phyloP scores from a whole-genome alignment of 2,329 filamentous ascomycete genomes.

The Clarireedia hainanense region DNA sequence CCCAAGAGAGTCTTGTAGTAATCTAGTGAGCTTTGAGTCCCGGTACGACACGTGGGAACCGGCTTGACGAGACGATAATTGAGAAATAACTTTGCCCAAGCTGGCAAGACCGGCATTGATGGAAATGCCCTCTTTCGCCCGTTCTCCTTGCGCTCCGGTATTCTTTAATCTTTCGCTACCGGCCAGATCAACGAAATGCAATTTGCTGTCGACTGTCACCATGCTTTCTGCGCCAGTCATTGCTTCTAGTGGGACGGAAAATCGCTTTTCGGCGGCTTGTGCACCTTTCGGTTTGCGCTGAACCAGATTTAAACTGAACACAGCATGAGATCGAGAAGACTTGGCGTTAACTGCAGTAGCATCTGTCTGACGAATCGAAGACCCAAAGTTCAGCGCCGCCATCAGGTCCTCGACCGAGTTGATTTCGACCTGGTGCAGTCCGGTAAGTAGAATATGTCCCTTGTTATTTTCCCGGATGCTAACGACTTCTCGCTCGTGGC shows the following conservation, averaged over 20 bases:
- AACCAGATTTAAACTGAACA: constrained; percentile 90
- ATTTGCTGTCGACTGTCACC: constrained; percentile 92
- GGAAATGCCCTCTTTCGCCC: constrained; percentile 92
- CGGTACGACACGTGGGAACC: constrained; percentile 94
- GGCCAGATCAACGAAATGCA: constrained; percentile 96
- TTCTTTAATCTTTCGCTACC: constrained; percentile 97
- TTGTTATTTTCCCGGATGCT: constrained; percentile 90
- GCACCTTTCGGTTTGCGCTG: constrained; percentile 64
- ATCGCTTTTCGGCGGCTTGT: constrained; percentile 67
- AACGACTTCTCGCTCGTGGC: constrained; percentile 67
- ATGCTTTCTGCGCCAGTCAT: constrained; percentile 61
- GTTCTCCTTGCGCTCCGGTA: constrained; percentile 87
- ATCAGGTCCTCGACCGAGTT: constrained; percentile 89
- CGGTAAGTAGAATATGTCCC: constrained; percentile 88
- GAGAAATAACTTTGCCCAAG: constrained; percentile 95
- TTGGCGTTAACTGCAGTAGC: constrained; percentile 96
- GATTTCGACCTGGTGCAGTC: constrained; percentile 78
- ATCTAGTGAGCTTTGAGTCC: constrained; percentile 90
- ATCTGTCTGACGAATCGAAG: constrained; percentile 90
- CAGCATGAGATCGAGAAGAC: constrained; percentile 93
- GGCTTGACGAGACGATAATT: constrained; percentile 81
- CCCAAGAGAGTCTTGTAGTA: constrained; percentile 92
- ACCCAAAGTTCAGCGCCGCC: constrained; percentile 84
- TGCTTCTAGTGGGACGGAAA: constrained; percentile 77
- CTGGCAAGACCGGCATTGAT: constrained; percentile 96